Evolutionary conservation across 805 yeast genomes (phyloP), one percentile per base, ranked within the genome.

Genomic region (Saccharomycopsis schoenii): DNA sequence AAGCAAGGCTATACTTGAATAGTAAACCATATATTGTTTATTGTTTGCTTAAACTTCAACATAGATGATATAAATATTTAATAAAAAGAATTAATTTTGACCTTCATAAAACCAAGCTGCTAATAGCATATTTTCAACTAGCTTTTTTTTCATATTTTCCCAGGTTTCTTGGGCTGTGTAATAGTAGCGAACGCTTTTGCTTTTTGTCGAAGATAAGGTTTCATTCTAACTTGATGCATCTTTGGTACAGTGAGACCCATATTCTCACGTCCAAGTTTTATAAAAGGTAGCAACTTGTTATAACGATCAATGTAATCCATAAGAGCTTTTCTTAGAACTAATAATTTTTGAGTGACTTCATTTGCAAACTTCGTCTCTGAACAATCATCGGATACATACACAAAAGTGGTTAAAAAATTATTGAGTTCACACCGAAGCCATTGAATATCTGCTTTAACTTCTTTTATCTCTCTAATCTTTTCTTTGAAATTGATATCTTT

Each of bases 241-340:
- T 47, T 24, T 15, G 52, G 11, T 21, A 34, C 21, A 9, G 52
- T 56, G 56, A 64, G 58, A 19, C 66, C 66, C 15, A 55, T 60
- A n/a, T 58, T 36, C 34, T 64, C 64, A 21, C 58, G 62, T 5
- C 62, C 36, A 8, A 61, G 55, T 64, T 83, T 76, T 14, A 94
- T 79, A 57, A 84, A 74, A 0, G 96, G 94, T 39, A 84, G 71
- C 80, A 93, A 77, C 51, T 82, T 83, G 60, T 80, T 79, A 66
- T 88, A 86, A 12, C 52, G 39, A 5, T 58, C 51, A 47, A 64
- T 60, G 41, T 62, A 60, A 11, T 56, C 39, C 39, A 43, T 19
- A n/a, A 64, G 40, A 39, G 55, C 24, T 14, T 54, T 24, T 40
- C 66, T 29, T 37, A 64, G 42, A 17, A 58, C 39, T 19, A 64